Conservation (phyloP, 441 rosid species). For the Pelargonium citronellum region DNA sequence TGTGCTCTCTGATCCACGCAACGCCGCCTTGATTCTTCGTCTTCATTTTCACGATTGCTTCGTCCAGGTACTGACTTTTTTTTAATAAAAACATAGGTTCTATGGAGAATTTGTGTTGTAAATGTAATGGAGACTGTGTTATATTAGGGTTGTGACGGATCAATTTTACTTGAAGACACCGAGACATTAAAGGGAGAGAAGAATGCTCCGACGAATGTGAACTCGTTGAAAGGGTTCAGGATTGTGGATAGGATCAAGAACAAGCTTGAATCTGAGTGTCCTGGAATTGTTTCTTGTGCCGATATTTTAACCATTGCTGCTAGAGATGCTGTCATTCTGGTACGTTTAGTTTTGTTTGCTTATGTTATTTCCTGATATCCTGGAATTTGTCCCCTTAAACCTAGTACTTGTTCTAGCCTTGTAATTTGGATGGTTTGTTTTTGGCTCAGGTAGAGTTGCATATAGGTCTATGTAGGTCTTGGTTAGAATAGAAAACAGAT, state of each 20-base stretch:
- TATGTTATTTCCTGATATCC: background rate
- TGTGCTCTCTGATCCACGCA: constrained; percentile 67
- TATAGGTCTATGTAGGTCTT: too few species aligned
- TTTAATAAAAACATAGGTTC: background rate
- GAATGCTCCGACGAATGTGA: constrained; percentile 47
- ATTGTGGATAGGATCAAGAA: constrained; percentile 77
- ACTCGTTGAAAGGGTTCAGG: constrained; percentile 54
- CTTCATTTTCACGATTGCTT: constrained; percentile 89
- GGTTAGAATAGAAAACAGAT: too few species aligned
- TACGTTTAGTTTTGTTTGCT: constrained; percentile 18
- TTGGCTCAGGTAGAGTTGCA: too few species aligned
- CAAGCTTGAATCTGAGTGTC: constrained; percentile 81
- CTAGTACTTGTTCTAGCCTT: too few species aligned
- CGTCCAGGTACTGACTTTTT: constrained; percentile 53
- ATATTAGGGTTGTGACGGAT: constrained; percentile 75
- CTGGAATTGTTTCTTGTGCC: constrained; percentile 81
- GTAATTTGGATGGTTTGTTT: too few species aligned
- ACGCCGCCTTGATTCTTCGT: constrained; percentile 63
- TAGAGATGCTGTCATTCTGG: constrained; percentile 80
- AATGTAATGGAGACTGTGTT: background rate
- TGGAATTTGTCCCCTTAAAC: too few species aligned
- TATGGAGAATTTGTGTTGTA: background rate
- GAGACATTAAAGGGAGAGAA: constrained; percentile 61
- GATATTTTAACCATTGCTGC: constrained; percentile 87
- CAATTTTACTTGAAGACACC: constrained; percentile 77